Evolutionary conservation across 345 rosid species (phyloP).

Genomic region (Euphorbia peplus): DNA sequence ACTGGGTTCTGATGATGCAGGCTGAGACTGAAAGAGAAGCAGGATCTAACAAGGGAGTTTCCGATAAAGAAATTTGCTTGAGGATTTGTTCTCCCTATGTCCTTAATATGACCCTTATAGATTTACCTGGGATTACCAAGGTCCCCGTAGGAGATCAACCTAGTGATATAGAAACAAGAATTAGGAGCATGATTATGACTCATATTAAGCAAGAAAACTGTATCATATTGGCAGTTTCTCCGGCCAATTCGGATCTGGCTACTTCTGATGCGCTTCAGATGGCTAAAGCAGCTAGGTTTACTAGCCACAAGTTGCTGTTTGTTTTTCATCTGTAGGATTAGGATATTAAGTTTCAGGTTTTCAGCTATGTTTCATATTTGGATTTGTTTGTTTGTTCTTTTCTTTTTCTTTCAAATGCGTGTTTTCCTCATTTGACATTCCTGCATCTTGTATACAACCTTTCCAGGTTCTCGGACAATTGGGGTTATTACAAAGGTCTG

Average conservation of each 20-base stretch:
- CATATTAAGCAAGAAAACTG: conserved; percentile 46
- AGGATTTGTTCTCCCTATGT: conserved; percentile 60
- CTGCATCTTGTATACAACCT: too few species aligned
- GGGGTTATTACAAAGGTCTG: conserved; percentile 71
- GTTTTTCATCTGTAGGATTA: neutral
- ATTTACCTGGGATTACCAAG: conserved; percentile 70
- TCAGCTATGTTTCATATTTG: neutral
- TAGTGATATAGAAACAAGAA: conserved; percentile 51
- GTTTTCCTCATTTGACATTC: too few species aligned
- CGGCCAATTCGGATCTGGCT: conserved; percentile 70
- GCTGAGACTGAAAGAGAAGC: conserved; percentile 64
- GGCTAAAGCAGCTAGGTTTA: conserved; percentile 39
- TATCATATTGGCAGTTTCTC: conserved; percentile 64
- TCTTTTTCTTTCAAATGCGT: too few species aligned
- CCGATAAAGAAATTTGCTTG: conserved; percentile 51
- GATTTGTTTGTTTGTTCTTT: too few species aligned
- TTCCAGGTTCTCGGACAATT: conserved; percentile 59
- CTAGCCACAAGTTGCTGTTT: too few species aligned
- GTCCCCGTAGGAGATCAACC: conserved; percentile 81
- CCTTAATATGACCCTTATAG: conserved; percentile 60
- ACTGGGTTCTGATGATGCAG: conserved; percentile 24
- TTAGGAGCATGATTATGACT: conserved; percentile 54
- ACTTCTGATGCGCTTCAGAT: conserved; percentile 75
- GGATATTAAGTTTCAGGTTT: neutral
- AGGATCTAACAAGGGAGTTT: conserved; percentile 58